These are phyloP conservation scores for Biscogniauxia sp. DNA, from an alignment of 2,329 filamentous ascomycete genomes.

Conservation along the genomic window DNA sequence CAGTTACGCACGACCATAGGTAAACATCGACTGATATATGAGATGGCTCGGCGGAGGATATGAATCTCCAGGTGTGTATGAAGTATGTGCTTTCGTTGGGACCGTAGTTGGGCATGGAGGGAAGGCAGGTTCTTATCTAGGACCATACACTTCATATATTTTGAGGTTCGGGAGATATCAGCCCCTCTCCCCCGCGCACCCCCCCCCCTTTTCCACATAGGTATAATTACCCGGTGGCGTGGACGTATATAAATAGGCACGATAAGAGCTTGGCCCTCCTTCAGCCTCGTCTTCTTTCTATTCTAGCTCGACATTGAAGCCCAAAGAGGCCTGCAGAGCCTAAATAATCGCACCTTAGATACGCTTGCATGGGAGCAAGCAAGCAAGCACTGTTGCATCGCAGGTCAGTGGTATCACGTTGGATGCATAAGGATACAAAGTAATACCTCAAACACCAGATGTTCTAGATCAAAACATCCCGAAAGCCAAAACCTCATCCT, in stretches of 20 bases:
- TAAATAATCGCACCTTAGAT: background rate
- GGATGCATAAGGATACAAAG: background rate
- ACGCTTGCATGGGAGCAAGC: background rate
- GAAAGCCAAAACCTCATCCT: background rate
- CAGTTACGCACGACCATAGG: background rate
- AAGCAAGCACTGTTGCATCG: background rate
- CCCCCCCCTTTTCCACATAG: background rate
- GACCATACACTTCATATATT: background rate
- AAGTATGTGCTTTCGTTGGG: background rate
- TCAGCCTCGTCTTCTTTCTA: background rate
- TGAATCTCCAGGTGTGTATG: background rate
- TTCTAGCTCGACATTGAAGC: background rate
- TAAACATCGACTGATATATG: background rate
- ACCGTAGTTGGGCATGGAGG: background rate
- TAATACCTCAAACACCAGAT: background rate
- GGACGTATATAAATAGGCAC: background rate
- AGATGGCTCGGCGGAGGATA: background rate
- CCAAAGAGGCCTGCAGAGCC: background rate
- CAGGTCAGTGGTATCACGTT: background rate
- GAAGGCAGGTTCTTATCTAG: background rate
- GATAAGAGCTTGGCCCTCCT: background rate
- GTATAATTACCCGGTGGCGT: background rate
- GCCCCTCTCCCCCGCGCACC: too few relatives aligned
- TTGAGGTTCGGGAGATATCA: background rate
- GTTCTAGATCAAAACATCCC: background rate